Percentiles rank a stretch among this genome's conserved stretches.
phyloP scores from a whole-genome alignment of 108 stramenopile species.

The Fistulifera solaris region DNA sequence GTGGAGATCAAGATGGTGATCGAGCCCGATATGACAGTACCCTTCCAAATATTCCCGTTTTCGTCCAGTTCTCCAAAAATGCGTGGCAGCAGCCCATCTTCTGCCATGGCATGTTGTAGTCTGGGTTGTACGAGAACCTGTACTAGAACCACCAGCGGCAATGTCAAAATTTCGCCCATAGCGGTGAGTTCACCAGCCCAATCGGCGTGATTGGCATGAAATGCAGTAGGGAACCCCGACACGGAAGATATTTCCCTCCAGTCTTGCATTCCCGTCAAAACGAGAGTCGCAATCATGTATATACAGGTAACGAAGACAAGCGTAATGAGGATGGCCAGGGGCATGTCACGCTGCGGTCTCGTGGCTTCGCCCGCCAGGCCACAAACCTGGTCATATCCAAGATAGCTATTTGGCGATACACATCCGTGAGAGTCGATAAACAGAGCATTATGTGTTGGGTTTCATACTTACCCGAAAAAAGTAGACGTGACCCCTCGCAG shows the following conservation, averaged over 20 bases:
- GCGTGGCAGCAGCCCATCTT: conserved; percentile 78
- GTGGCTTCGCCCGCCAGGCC: conserved; percentile 81
- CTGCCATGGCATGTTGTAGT: conserved; percentile 78
- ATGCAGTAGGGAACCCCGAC: conserved; percentile 68
- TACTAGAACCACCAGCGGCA: conserved; percentile 88
- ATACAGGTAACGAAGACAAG: conserved; percentile 58
- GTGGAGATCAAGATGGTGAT: conserved; percentile 67
- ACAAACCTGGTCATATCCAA: conserved; percentile 91
- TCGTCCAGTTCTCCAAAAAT: conserved; percentile 55
- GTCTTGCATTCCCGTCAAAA: conserved; percentile 76
- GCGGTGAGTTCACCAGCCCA: conserved; percentile 54
- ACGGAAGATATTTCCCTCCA: conserved; percentile 48
- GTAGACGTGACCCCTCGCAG: conserved; percentile 28
- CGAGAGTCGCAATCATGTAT: conserved; percentile 69
- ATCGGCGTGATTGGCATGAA: conserved; percentile 36
- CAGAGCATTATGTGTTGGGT: too few relatives aligned
- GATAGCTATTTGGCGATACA: conserved; percentile 17
- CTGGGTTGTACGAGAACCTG: conserved; percentile 85
- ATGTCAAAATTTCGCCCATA: conserved; percentile 75
- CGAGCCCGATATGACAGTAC: conserved; percentile 59
- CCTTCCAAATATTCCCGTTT: conserved; percentile 39
- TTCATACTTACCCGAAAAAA: conserved; percentile 62
- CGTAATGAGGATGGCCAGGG: conserved; percentile 70
- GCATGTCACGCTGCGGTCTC: conserved; percentile 71
- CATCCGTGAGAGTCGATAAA: too few relatives aligned